These are phyloP conservation scores for Cytospora piceicola DNA, from an alignment of 2,329 filamentous ascomycete genomes.

Conservation along the genomic window DNA sequence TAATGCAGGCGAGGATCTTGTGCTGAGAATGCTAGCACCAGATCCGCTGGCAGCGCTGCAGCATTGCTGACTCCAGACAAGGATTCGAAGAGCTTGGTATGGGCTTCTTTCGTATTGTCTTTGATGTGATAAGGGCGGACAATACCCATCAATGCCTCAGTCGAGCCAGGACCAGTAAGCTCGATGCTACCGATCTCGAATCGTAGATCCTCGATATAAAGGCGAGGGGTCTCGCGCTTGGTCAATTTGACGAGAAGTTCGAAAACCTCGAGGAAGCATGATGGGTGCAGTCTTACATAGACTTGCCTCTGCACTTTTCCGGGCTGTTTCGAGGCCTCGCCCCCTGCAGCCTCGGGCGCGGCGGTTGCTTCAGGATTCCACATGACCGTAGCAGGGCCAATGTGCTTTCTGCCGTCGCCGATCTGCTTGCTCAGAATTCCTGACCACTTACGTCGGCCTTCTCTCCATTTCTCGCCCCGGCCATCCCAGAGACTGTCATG, in stretches of 20 bases:
- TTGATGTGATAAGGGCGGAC: constrained; percentile 57
- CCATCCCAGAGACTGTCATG: constrained; percentile 65
- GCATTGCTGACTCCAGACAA: constrained; percentile 68
- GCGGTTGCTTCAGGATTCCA: constrained; percentile 63
- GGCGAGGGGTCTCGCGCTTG: constrained; percentile 63
- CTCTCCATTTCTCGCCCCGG: constrained; percentile 72
- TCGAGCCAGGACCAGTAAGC: constrained; percentile 70
- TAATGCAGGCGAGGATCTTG: constrained; percentile 81
- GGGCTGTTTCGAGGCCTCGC: constrained; percentile 11
- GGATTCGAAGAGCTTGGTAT: constrained; percentile 54
- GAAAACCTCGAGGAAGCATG: constrained; percentile 74
- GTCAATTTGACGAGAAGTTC: constrained; percentile 61
- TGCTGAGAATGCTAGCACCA: constrained; percentile 72
- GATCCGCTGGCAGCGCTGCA: constrained; percentile 68
- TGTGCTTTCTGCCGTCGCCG: constrained; percentile 56
- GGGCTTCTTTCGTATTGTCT: constrained; percentile 41
- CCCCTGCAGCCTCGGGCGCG: constrained; percentile 29
- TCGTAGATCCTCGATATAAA: constrained; percentile 70
- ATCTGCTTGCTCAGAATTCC: constrained; percentile 57
- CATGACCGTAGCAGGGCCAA: constrained; percentile 74
- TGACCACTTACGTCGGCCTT: constrained; percentile 53
- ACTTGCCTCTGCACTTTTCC: constrained; percentile 47
- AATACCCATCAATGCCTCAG: constrained; percentile 73
- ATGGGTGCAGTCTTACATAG: constrained; percentile 80
- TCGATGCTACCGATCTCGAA: constrained; percentile 68